Conservation (phyloP, 73 alveolate genomes). For the Strombidium stylifer region DNA sequence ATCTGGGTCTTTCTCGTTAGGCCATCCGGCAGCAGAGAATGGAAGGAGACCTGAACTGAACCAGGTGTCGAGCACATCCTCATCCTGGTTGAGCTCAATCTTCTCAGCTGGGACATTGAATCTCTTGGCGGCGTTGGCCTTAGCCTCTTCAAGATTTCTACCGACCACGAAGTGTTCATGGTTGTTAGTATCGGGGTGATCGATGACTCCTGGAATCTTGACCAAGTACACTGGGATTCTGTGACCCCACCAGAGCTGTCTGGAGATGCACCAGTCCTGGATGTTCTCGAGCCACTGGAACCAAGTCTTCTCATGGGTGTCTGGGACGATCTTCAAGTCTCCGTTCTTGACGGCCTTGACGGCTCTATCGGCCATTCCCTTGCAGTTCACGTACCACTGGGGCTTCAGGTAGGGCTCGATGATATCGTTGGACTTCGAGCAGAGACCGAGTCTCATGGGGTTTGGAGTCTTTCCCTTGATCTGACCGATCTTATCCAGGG, state of each 20-base stretch:
- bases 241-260: constrained; percentile 99
- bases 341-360: constrained; percentile 80
- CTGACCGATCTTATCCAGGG: constrained; percentile 78
- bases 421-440: constrained; percentile 96
- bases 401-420: constrained; percentile 99
- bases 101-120: constrained; percentile 69
- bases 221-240: constrained; percentile 97
- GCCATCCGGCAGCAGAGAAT: constrained; percentile 98
- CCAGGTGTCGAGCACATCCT: constrained; percentile 99
- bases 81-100: constrained; percentile 76
- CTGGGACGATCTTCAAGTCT: constrained; percentile 84
- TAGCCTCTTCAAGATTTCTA: constrained; percentile 86
- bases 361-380: constrained; percentile 80
- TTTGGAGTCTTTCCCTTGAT: constrained; percentile 91
- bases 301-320: constrained; percentile 84
- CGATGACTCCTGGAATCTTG: constrained; percentile 80
- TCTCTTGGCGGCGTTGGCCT: constrained; percentile 76
- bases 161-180: constrained; percentile 92
- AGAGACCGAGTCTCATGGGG: constrained; percentile 95
- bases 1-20: constrained; percentile 88
- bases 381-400: constrained; percentile 91
- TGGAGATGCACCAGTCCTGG: constrained; percentile 94
- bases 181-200: constrained; percentile 73
- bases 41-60: constrained; percentile 99
- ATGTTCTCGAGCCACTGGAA: constrained; percentile 89